Evolutionary conservation across 768 basidiomycete genomes (phyloP).

Genomic region (Suillus variegatus): DNA sequence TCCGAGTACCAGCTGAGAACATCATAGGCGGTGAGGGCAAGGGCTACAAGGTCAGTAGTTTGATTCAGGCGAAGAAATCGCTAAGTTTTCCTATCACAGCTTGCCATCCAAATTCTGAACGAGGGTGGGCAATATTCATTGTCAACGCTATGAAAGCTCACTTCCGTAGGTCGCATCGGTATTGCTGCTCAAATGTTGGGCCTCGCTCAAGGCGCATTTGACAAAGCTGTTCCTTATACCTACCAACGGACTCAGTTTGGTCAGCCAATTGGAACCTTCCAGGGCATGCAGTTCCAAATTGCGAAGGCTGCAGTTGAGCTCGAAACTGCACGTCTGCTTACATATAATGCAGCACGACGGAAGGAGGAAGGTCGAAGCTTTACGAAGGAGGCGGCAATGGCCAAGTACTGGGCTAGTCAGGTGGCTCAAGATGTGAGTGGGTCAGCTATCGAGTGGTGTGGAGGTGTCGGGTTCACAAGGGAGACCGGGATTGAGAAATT

Average conservation of each 20-base stretch:
- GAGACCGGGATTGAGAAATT: constrained; percentile 97
- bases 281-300: constrained; percentile 95
- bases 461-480: constrained; percentile 89
- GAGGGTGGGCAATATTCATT: constrained; percentile 54
- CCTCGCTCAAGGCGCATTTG: constrained; percentile 95
- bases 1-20: constrained; percentile 83
- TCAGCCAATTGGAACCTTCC: constrained; percentile 90
- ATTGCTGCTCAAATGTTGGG: constrained; percentile 99
- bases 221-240: constrained; percentile 93
- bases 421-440: constrained; percentile 90
- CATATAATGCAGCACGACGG: constrained; percentile 94
- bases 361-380: constrained; percentile 90
- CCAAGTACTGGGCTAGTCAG: constrained; percentile 89
- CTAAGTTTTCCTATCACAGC: constrained; percentile 38
- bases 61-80: not conserved
- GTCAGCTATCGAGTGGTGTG: constrained; percentile 94
- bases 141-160: not conserved
- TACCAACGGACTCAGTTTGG: constrained; percentile 95
- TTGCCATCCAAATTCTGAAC: constrained; percentile 96
- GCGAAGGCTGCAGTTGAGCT: constrained; percentile 89
- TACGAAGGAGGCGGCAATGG: constrained; percentile 96
- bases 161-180: constrained; percentile 74
- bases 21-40: constrained; percentile 89
- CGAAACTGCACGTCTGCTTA: constrained; percentile 85
- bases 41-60: constrained; percentile 73